Base-by-base conservation (phyloP, 441 rosid genomes). In the Populus hybrid region DNA sequence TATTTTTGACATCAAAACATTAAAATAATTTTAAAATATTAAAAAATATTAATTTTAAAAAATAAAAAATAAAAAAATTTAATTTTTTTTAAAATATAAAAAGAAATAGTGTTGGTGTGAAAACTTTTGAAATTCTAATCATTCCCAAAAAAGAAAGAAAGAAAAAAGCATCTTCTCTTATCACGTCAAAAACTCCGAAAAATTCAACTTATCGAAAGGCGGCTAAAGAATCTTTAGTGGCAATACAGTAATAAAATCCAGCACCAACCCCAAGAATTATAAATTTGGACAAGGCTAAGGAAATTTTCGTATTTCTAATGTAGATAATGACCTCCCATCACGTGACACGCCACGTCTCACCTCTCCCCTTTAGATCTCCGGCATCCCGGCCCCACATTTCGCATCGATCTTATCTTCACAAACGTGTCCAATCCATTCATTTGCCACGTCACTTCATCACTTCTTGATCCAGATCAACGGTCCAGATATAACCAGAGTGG, bases 321-420 rank as follows among this genome's bases (percentile, higher is more conserved):
- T 10, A 1, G 74, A 61, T 32, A 28, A 69, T 70, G 74, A 50
- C 67, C 69, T 59, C 81, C 75, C 69, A 77, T 85, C 91, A 87
- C 87, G 92, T 83, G 91, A 89, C 80, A 75, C 2, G 76, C 78
- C 88, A 87, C 87, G 85, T 83, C 84, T 78, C 79, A 2, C 0
- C 7, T 26, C 1, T 12, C 2, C 2, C 30, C 7, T 69, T 2
- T 0, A 3, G 12, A 75, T 8, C 40, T 50, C 77, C 74, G 14
- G 38, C 77, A 68, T 6, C 71, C 3, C 38, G 74, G 84, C 72
- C 92, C 93, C 81, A 70, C 79, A 32, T 66, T 9, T 69, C 87
- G 63, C 71, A 30, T 82, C 81, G 81, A 82, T 74, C 95, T 91
- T 91, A 93, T 90, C 95, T 72, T 23, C 69, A 76, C 57, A n/a